Conservation (phyloP, 2,329 filamentous ascomycete genomes). For the Neophaeococcomyces aloes region DNA sequence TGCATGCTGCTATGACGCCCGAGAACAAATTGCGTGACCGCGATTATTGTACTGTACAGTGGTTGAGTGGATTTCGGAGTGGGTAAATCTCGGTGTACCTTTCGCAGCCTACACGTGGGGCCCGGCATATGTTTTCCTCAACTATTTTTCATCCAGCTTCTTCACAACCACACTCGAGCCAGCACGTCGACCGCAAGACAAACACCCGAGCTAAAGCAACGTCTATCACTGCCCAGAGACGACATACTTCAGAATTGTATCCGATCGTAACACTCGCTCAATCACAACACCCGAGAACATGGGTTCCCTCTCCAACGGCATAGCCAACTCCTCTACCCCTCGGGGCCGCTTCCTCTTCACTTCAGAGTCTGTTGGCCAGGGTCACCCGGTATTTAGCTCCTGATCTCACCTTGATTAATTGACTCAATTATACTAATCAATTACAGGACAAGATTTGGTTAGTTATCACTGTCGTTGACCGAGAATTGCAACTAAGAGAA, state of each 20-base stretch:
- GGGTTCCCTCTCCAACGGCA: conserved; percentile 15
- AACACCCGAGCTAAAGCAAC: background rate
- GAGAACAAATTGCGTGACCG: no score
- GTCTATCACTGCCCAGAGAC: background rate
- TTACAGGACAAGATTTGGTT: conserved; percentile 94
- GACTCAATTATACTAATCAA: no score
- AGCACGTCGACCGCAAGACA: no score
- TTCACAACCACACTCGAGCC: background rate
- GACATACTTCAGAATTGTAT: background rate
- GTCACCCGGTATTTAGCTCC: no score
- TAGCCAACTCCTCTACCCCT: conserved; percentile 27
- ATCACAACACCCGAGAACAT: no score
- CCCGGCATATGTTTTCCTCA: no score
- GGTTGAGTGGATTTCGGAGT: background rate
- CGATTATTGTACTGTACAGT: no score
- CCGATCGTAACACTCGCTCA: no score
- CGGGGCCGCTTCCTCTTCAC: conserved; percentile 75
- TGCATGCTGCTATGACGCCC: no score
- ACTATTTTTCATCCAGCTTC: no score
- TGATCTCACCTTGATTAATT: no score
- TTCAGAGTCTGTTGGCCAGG: conserved; percentile 81
- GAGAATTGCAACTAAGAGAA: conserved; percentile 8
- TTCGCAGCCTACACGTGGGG: conserved; percentile 5
- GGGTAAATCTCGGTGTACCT: background rate
- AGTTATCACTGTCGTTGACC: conserved; percentile 21